These are phyloP conservation scores for Cystobasidiaceae sp. DNA, from an alignment of 1,284 basidiomycete genomes.

Conservation along the genomic window DNA sequence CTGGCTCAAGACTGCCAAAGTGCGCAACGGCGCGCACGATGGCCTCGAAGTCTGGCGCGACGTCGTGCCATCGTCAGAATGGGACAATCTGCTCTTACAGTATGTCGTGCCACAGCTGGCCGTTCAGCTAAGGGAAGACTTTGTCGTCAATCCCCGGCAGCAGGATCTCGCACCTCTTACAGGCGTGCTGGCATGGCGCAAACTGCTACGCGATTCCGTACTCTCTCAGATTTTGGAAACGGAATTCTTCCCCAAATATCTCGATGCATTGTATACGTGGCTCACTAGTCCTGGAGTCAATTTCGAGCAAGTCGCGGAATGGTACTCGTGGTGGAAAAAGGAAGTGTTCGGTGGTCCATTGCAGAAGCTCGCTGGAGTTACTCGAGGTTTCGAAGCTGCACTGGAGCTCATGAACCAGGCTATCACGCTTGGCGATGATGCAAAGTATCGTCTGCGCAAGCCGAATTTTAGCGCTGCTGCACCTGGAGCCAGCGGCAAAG, in stretches of 20 bases:
- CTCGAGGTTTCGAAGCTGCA: slow-evolving; percentile 73
- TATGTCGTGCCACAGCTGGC: slow-evolving; percentile 86
- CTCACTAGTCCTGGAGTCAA: slow-evolving; percentile 74
- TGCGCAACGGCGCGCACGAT: slow-evolving; percentile 65
- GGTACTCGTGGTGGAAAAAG: slow-evolving; percentile 80
- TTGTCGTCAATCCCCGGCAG: slow-evolving; percentile 78
- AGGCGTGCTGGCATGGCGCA: slow-evolving; percentile 70
- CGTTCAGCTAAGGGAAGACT: slow-evolving; percentile 68
- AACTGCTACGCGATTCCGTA: slow-evolving; percentile 66
- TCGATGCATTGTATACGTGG: slow-evolving; percentile 86
- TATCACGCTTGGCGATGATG: slow-evolving; percentile 62
- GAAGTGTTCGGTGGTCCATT: slow-evolving; percentile 64
- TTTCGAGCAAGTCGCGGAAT: slow-evolving; percentile 83
- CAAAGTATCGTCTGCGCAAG: slow-evolving; percentile 46
- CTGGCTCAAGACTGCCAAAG: slow-evolving; percentile 69
- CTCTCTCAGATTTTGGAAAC: slow-evolving; percentile 74
- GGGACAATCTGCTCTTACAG: slow-evolving; percentile 86
- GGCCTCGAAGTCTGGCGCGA: slow-evolving; percentile 75
- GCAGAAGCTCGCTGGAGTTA: slow-evolving; percentile 59
- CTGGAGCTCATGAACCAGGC: slow-evolving; percentile 89
- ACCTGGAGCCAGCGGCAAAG: slow-evolving; percentile 23
- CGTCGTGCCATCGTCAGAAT: slow-evolving; percentile 62
- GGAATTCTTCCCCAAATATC: slow-evolving; percentile 95
- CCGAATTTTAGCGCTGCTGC: slow-evolving; percentile 55
- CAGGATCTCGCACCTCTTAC: slow-evolving; percentile 80